A percentile compares a stretch with the other conserved stretches of the same genome.
phyloP scores from a whole-genome alignment of 352 stramenopile species.

The Phytophthora agathidicida region DNA sequence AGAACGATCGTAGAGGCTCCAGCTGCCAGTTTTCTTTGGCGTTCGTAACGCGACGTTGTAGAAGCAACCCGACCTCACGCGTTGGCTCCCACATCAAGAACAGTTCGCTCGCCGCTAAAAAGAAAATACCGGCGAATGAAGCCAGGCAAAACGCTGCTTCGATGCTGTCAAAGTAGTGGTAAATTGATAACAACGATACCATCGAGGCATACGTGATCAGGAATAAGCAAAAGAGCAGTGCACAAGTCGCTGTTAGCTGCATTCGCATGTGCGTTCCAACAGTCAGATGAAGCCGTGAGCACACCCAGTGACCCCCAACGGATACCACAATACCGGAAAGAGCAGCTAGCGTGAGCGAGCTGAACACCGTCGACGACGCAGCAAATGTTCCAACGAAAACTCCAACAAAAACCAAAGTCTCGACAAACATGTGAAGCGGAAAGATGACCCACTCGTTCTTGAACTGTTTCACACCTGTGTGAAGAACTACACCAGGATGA shows the following conservation, averaged over 20 bases:
- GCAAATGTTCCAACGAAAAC: constrained; percentile 83
- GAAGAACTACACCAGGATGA: constrained; percentile 57
- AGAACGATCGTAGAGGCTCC: constrained; percentile 80
- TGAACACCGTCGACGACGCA: constrained; percentile 73
- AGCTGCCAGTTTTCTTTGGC: constrained; percentile 76
- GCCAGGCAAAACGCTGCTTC: constrained; percentile 85
- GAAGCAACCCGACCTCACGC: constrained; percentile 67
- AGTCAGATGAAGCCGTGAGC: constrained; percentile 60
- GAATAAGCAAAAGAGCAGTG: constrained; percentile 76
- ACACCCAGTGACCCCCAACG: constrained; percentile 73
- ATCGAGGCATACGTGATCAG: constrained; percentile 76
- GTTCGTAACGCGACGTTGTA: constrained; percentile 81
- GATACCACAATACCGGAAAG: constrained; percentile 81
- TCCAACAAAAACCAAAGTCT: constrained; percentile 68
- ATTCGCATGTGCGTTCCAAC: constrained; percentile 57
- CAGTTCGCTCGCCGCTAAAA: constrained; percentile 79
- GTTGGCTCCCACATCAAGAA: constrained; percentile 87
- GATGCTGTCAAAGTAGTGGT: constrained; percentile 86
- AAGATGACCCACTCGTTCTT: constrained; percentile 82
- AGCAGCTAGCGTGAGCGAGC: constrained; percentile 72
- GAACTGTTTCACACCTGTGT: constrained; percentile 58
- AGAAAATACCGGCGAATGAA: constrained; percentile 79
- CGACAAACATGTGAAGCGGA: constrained; percentile 79
- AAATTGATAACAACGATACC: constrained; percentile 79
- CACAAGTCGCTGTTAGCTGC: constrained; percentile 74